These are phyloP conservation scores for Grifola frondosa DNA, from an alignment of 1,284 basidiomycete species.

Conservation along the genomic window DNA sequence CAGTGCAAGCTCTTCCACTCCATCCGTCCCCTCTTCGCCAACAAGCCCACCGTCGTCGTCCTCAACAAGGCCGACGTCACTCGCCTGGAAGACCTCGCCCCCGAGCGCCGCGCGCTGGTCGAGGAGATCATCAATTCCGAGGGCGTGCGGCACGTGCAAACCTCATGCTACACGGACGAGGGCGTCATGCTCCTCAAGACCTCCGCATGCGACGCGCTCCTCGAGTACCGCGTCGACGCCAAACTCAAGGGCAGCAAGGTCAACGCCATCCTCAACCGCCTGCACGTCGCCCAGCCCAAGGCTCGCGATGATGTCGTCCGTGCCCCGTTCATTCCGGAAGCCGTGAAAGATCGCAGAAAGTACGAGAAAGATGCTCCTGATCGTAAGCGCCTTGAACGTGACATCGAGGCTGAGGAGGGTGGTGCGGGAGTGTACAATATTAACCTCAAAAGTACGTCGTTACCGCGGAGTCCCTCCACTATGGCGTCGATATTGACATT, in stretches of 20 bases:
- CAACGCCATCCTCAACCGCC: slow-evolving; percentile 87
- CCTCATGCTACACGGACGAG: slow-evolving; percentile 93
- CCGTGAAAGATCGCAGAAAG: slow-evolving; percentile 73
- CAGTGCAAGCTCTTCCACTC: slow-evolving; percentile 97
- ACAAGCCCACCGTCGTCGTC: slow-evolving; percentile 89
- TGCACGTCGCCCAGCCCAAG: slow-evolving; percentile 90
- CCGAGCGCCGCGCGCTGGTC: slow-evolving; percentile 75
- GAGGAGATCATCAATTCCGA: slow-evolving; percentile 81
- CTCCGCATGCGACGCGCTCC: slow-evolving; percentile 87
- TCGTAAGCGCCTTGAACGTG: slow-evolving; percentile 68
- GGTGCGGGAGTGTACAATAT: slow-evolving; percentile 89
- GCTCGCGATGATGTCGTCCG: slow-evolving; percentile 84
- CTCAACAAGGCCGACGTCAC: slow-evolving; percentile 96
- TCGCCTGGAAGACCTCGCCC: slow-evolving; percentile 77
- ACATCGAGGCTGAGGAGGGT: slow-evolving; percentile 81
- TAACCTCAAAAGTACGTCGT: slow-evolving; percentile 77
- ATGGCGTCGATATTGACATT: slow-evolving; percentile 11
- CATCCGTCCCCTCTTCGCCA: slow-evolving; percentile 92
- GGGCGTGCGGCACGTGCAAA: slow-evolving; percentile 73
- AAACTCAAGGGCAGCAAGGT: slow-evolving; percentile 95
- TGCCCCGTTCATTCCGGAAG: slow-evolving; percentile 84
- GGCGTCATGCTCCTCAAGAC: slow-evolving; percentile 95
- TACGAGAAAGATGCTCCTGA: slow-evolving; percentile 86
- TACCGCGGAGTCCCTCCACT: slow-evolving; percentile 4
- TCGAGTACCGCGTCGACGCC: slow-evolving; percentile 88